Conservation (phyloP, 192 early-diverging fungal species). For the Gamsiella multidivaricata region DNA sequence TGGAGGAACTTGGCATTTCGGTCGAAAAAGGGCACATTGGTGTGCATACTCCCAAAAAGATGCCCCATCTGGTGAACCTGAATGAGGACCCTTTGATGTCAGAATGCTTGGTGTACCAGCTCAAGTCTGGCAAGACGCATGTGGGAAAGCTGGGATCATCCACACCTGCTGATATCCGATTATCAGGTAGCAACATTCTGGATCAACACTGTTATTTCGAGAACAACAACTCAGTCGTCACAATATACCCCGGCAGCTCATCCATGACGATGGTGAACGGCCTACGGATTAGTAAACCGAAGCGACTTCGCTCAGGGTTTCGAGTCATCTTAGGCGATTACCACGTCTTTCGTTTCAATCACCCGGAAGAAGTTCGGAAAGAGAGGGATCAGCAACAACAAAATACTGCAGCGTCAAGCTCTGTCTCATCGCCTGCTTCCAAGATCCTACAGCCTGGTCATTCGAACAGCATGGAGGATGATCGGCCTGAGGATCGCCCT, state of each 20-base stretch:
- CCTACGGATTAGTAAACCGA: constrained; percentile 65
- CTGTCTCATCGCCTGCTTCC: constrained; percentile 7
- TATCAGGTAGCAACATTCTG: constrained; percentile 68
- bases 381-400: constrained; percentile 59
- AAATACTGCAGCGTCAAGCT: constrained; percentile 5
- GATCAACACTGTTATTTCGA: constrained; percentile 82
- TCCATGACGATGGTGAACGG: constrained; percentile 85
- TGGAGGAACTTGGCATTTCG: constrained; percentile 83
- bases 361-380: constrained; percentile 81
- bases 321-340: constrained; percentile 84
- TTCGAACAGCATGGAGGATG: constrained; percentile 42
- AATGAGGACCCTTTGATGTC: constrained; percentile 93
- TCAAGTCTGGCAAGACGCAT: constrained; percentile 77
- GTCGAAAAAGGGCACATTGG: constrained; percentile 79
- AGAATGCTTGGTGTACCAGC: constrained; percentile 88
- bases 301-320: constrained; percentile 73
- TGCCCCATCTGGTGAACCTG: constrained; percentile 89
- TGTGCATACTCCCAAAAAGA: constrained; percentile 79
- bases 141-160: constrained; percentile 68
- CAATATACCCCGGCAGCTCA: constrained; percentile 66
- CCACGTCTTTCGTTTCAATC: constrained; percentile 87
- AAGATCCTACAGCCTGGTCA: constrained; percentile 17
- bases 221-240: constrained; percentile 67
- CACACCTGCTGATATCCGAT: constrained; percentile 64
- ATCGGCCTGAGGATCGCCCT: constrained; percentile 41